phyloP scores from a whole-genome alignment of 345 rosid species.

The Diplotaxis tenuifolia region DNA sequence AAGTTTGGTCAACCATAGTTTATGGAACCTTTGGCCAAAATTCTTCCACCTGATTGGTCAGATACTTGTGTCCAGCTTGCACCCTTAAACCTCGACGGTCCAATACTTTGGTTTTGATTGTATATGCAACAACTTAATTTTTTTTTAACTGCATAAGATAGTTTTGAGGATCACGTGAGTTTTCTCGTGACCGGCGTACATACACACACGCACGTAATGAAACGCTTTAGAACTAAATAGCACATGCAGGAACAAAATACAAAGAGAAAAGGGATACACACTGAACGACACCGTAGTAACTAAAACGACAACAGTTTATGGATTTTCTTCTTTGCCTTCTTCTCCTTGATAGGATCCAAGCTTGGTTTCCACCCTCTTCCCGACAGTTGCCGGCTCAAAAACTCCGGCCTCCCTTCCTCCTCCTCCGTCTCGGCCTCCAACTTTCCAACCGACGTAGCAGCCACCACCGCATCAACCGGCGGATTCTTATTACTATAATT shows the following conservation, averaged over 20 bases:
- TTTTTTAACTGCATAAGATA: not conserved
- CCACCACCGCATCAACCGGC: conserved; percentile 25
- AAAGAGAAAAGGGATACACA: not conserved
- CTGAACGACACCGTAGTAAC: conserved; percentile 5
- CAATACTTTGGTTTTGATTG: not conserved
- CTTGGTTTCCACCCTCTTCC: conserved; percentile 90
- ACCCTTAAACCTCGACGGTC: not conserved
- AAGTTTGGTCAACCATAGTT: not conserved
- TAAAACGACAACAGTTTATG: conserved; percentile 50
- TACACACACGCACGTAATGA: conserved; percentile 20
- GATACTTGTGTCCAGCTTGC: not conserved
- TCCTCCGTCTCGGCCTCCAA: conserved; percentile 34
- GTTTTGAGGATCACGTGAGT: not conserved
- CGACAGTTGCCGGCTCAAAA: conserved; percentile 56
- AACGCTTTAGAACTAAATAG: not conserved
- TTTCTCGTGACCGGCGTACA: conserved; percentile 30
- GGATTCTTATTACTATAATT: conserved; percentile 41
- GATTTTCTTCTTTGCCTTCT: conserved; percentile 47
- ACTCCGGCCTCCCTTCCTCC: conserved; percentile 50
- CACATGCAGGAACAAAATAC: not conserved
- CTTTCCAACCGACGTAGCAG: conserved; percentile 31
- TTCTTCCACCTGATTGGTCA: not conserved
- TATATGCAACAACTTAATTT: not conserved
- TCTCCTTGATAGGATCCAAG: conserved; percentile 74
- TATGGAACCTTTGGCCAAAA: not conserved